Evolutionary conservation across 2,329 filamentous ascomycete species (phyloP).

Genomic region (Lomentospora prolificans): DNA sequence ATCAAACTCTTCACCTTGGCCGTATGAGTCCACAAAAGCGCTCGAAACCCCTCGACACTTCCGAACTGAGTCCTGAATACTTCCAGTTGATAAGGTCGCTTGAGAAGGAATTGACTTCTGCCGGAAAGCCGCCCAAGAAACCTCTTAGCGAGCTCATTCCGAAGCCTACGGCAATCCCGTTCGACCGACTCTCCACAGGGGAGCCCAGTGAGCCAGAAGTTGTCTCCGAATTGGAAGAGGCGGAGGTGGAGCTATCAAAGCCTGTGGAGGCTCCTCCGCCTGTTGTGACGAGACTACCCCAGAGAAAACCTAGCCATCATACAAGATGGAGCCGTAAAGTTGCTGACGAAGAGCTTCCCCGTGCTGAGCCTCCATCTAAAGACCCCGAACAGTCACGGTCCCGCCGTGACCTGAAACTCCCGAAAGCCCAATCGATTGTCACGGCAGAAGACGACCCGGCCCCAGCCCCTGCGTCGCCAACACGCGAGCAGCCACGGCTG

Average conservation of each 20-base stretch:
- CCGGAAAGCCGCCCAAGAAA: constrained; percentile 11
- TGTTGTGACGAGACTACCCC: constrained; percentile 1
- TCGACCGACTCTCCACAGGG: not conserved
- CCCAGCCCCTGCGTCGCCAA: not conserved
- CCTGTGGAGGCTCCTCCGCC: not conserved
- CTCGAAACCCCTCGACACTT: constrained; percentile 12
- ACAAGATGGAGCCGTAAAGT: not conserved
- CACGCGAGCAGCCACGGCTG: not conserved
- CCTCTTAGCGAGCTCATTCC: not conserved
- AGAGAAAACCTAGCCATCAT: not conserved
- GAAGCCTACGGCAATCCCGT: not conserved
- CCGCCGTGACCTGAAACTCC: not conserved
- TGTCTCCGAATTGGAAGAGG: constrained; percentile 41
- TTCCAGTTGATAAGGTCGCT: constrained; percentile 30
- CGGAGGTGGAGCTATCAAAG: constrained; percentile 33
- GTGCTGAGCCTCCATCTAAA: not conserved
- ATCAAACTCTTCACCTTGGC: constrained; percentile 36
- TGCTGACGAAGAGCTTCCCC: not conserved
- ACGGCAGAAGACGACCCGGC: not conserved
- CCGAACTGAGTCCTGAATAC: constrained; percentile 31
- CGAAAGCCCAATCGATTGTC: not conserved
- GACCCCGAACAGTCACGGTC: not conserved
- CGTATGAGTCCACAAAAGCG: constrained; percentile 20
- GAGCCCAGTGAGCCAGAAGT: constrained; percentile 17
- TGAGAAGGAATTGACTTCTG: constrained; percentile 27